Conservation (phyloP, 805 yeast genomes). For the Spathaspora girioi region DNA sequence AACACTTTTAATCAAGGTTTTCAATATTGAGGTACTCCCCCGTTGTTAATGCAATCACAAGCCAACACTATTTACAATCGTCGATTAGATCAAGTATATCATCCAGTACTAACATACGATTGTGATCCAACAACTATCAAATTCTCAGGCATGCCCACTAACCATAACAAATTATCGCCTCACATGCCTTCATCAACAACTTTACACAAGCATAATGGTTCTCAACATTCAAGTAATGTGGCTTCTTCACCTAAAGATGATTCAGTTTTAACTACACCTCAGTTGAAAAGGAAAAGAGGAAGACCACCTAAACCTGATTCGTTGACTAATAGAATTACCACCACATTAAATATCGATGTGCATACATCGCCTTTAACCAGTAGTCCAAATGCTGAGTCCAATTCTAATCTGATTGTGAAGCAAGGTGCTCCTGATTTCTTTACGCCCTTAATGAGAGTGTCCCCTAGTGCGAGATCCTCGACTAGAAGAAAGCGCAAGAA, state of each 20-base stretch:
- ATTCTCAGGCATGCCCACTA: background rate
- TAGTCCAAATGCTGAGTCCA: constrained; percentile 38
- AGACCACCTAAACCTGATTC: constrained; percentile 44
- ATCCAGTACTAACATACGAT: background rate
- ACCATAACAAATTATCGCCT: background rate
- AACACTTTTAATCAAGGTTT: background rate
- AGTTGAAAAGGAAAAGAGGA: constrained; percentile 38
- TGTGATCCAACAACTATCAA: background rate
- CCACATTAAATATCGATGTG: constrained; percentile 39
- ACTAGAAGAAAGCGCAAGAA: constrained; percentile 11
- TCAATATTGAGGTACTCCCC: background rate
- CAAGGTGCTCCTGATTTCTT: constrained; percentile 41
- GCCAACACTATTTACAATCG: background rate
- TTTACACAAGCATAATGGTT: background rate
- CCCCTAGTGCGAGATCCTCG: constrained; percentile 19
- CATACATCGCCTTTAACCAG: constrained; percentile 33
- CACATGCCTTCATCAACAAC: background rate
- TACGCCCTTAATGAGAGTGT: constrained; percentile 42
- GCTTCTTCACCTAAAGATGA: background rate
- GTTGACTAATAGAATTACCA: constrained; percentile 32
- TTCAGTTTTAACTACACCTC: constrained; percentile 13
- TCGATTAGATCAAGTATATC: background rate
- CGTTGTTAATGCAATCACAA: background rate
- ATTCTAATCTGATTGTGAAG: constrained; percentile 33
- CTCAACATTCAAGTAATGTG: background rate